These are phyloP conservation scores for Podaxis rugospora DNA, from an alignment of 768 basidiomycete genomes.

Conservation along the genomic window DNA sequence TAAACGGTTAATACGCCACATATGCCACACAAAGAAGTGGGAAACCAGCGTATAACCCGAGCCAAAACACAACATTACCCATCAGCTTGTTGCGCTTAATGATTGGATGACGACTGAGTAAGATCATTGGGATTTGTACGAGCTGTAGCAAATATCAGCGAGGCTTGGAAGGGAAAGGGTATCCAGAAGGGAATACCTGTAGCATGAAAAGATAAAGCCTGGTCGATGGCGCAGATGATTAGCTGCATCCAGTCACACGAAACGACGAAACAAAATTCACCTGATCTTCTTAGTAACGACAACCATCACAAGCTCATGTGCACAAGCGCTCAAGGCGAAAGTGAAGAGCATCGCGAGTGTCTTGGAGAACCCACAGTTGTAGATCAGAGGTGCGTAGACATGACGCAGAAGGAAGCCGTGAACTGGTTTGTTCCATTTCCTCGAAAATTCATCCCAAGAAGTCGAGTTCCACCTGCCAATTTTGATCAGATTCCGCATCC, in stretches of 20 bases:
- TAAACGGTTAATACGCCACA: slow-evolving; percentile 32
- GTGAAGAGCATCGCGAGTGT: slow-evolving; percentile 88
- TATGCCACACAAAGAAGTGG: slow-evolving; percentile 84
- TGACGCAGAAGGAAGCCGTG: slow-evolving; percentile 91
- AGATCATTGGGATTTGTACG: slow-evolving; percentile 88
- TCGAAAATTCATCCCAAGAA: slow-evolving; percentile 94
- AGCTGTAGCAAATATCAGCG: slow-evolving; percentile 40
- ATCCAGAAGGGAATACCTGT: slow-evolving; percentile 37
- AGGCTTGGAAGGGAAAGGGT: background rate
- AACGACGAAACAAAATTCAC: slow-evolving; percentile 33
- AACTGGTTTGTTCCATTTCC: slow-evolving; percentile 98
- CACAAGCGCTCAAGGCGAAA: slow-evolving; percentile 84
- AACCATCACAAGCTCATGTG: slow-evolving; percentile 95
- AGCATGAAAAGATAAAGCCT: slow-evolving; percentile 86
- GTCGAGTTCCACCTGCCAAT: slow-evolving; percentile 85
- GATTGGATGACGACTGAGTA: slow-evolving; percentile 67
- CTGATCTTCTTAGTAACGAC: slow-evolving; percentile 91
- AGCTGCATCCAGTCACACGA: background rate
- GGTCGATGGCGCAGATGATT: background rate
- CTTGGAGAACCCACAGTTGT: slow-evolving; percentile 56
- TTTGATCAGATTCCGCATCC: background rate
- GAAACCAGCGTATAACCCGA: slow-evolving; percentile 89
- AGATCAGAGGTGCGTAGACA: slow-evolving; percentile 90
- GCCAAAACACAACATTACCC: slow-evolving; percentile 89
- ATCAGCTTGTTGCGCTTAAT: slow-evolving; percentile 80